These are phyloP conservation scores for Delitschia confertaspora DNA, from an alignment of 495 filamentous ascomycete species.

Conservation along the genomic window DNA sequence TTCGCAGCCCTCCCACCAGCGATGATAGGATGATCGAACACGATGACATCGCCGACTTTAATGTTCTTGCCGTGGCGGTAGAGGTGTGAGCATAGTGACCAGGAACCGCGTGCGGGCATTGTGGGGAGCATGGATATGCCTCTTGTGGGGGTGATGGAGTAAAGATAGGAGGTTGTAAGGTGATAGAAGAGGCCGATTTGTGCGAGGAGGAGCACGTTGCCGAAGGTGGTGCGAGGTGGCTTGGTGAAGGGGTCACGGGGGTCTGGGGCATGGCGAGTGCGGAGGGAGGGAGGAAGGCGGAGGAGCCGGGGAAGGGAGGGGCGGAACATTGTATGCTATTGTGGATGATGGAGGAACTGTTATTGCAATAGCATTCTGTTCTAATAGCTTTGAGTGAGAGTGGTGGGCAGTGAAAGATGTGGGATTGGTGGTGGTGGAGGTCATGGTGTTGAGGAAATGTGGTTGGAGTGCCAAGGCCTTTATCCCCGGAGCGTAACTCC, in stretches of 20 bases:
- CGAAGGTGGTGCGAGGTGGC: not conserved
- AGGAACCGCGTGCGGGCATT: conserved; percentile 18
- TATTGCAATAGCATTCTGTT: too few relatives aligned
- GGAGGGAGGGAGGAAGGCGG: not conserved
- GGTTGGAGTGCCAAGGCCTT: conserved; percentile 10
- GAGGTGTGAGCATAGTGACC: conserved; percentile 43
- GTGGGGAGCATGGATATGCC: conserved; percentile 35
- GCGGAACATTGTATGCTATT: not conserved
- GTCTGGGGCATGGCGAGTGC: not conserved
- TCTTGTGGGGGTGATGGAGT: conserved; percentile 6
- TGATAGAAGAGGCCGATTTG: conserved; percentile 19
- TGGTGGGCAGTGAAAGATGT: not conserved
- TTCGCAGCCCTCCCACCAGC: conserved; percentile 48
- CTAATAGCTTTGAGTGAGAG: not conserved
- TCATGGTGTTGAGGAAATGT: conserved; percentile 3
- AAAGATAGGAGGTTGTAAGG: conserved; percentile 26
- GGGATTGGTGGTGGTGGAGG: conserved; percentile 9
- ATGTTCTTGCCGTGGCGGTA: conserved; percentile 61
- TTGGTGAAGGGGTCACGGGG: not conserved
- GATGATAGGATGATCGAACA: conserved; percentile 63
- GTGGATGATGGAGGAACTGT: not conserved
- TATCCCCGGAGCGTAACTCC: conserved; percentile 6
- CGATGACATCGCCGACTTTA: conserved; percentile 72
- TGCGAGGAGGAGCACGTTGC: conserved; percentile 4
- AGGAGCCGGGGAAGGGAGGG: not conserved